Conservation (phyloP, 2,329 filamentous ascomycete genomes). For the Pezicula neosporulosa region DNA sequence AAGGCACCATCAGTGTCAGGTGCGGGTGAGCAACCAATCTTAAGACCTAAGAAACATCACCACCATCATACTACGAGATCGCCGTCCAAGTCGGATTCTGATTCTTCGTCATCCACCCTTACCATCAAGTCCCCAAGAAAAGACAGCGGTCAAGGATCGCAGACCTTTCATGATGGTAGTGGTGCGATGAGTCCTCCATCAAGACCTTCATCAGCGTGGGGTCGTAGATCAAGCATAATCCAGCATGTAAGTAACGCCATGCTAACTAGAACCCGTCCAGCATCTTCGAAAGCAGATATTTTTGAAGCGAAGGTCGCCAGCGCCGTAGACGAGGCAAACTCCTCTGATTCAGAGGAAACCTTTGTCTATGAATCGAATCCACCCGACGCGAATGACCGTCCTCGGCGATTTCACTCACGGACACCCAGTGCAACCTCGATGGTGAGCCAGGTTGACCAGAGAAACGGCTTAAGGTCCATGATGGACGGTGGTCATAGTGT, state of each 20-base stretch:
- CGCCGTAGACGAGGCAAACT: conserved; percentile 92
- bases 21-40: conserved; percentile 58
- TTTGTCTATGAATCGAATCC: conserved; percentile 99
- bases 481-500: conserved; percentile 62
- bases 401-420: conserved; percentile 83
- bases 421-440: conserved; percentile 92
- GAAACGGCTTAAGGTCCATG: conserved; percentile 47
- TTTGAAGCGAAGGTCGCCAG: conserved; percentile 97
- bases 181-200: conserved; percentile 20
- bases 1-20: conserved; percentile 72
- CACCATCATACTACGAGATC: conserved; percentile 36
- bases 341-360: conserved; percentile 95
- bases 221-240: conserved; percentile 35
- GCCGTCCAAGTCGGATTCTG: conserved; percentile 12
- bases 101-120: conserved; percentile 12
- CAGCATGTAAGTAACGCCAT: conserved; percentile 35
- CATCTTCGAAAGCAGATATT: conserved; percentile 93
- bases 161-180: conserved; percentile 15
- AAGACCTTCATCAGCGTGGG: conserved; percentile 19
- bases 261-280: conserved; percentile 50
- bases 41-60: conserved; percentile 31
- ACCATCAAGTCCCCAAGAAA: conserved; percentile 11
- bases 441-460: conserved; percentile 63
- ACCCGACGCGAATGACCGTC: conserved; percentile 59
- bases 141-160: conserved; percentile 24